Evolutionary conservation across 2,329 filamentous ascomycete species (phyloP), one percentile per base, ranked within the genome.

Genomic region (Setomelanomma holmii): DNA sequence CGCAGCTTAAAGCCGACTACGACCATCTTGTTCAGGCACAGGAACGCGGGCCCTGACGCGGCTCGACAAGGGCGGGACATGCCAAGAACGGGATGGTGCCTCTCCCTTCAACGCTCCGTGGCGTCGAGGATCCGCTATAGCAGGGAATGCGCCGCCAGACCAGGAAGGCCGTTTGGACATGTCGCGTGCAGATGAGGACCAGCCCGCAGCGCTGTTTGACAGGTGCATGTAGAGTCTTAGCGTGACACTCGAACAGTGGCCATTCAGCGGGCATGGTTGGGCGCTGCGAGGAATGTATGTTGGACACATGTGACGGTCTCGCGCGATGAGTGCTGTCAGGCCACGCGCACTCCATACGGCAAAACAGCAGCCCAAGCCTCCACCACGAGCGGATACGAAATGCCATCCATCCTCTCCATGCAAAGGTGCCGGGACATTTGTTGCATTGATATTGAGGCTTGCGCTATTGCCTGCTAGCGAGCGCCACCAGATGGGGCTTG

Each of bases 31-130:
- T 51, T 44, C 56, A 61, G 27, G 27, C 27, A n/a, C 27, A 30
- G 56, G 58, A 59, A 59, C 58, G 58, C 55, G 53, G 34, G 36
- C 46, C n/a, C 51, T 51, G 45, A 51, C 54, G 51, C 51, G 55
- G 44, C 57, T 53, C 40, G 23, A 48, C 45, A 46, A 34, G 34
- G 34, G 51, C 35, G 40, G 51, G 23, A 49, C 17, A 42, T 34
- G 49, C 53, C 45, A 55, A 55, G 49, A 27, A 34, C 23, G 46
- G 49, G 34, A 38, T 45, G 46, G 41, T 49, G 44, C 48, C 48
- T 51, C 51, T n/a, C 45, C 40, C 45, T 45, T 22, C 33, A 48
- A 36, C 30, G 38, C 43, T 41, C 41, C 38, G 42, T 50, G 49
- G 55, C 49, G 45, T 41, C 36, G n/a, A 16, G 39, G 43, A 19